Conservation (phyloP, 2,329 filamentous ascomycete species). For the Fusarium setosum region DNA sequence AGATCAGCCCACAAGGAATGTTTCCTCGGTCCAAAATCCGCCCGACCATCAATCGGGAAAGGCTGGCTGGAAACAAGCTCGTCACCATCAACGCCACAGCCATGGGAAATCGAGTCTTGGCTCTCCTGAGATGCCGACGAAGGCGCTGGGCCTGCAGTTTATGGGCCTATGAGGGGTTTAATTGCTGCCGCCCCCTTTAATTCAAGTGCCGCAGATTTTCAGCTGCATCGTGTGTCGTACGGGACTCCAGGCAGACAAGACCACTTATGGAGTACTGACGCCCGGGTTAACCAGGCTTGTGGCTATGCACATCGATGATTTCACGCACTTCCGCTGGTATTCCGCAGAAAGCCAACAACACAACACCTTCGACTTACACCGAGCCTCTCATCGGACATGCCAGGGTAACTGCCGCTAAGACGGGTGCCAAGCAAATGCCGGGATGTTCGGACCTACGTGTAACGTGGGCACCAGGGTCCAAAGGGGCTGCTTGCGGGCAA, state of each 20-base stretch:
- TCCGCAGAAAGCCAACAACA: slow-evolving; percentile 9
- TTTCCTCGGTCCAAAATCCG: slow-evolving; percentile 18
- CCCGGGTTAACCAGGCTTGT: background rate
- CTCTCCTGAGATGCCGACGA: slow-evolving; percentile 24
- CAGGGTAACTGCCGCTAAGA: slow-evolving; percentile 34
- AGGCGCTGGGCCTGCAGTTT: slow-evolving; percentile 20
- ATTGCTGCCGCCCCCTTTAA: slow-evolving; percentile 18
- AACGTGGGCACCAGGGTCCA: slow-evolving; percentile 39
- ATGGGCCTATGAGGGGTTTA: slow-evolving; percentile 31
- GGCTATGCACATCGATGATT: background rate
- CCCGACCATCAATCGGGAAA: slow-evolving; percentile 1
- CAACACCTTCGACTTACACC: slow-evolving; percentile 26
- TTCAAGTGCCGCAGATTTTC: slow-evolving; percentile 20
- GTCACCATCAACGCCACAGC: slow-evolving; percentile 19
- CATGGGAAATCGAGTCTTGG: slow-evolving; percentile 32
- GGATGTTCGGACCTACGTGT: slow-evolving; percentile 38
- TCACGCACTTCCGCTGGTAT: background rate
- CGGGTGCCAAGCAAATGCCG: slow-evolving; percentile 27
- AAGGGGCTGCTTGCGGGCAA: slow-evolving; percentile 9
- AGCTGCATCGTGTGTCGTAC: background rate
- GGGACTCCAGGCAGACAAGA: too few relatives aligned
- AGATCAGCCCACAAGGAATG: slow-evolving; percentile 30
- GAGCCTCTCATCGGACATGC: slow-evolving; percentile 5
- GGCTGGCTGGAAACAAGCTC: slow-evolving; percentile 15
- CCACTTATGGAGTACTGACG: too few relatives aligned